These are phyloP conservation scores for Glycine latifolia DNA, from an alignment of 306 rosid species.

Conservation along the genomic window DNA sequence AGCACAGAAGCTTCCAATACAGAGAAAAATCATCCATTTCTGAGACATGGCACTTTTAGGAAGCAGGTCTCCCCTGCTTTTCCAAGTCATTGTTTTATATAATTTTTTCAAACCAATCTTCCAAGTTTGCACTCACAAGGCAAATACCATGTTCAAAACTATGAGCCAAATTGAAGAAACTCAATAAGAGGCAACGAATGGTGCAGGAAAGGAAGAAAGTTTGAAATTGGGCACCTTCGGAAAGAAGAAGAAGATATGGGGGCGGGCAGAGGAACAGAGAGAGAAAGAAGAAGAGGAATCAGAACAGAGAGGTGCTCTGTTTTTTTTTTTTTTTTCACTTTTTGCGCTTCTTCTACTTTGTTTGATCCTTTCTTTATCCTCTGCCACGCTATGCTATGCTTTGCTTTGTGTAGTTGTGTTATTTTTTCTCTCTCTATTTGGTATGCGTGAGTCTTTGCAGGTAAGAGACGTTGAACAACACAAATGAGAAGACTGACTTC, in stretches of 20 bases:
- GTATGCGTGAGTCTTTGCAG: constrained; percentile 61
- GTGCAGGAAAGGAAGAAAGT: constrained; percentile 36
- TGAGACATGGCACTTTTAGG: constrained; percentile 64
- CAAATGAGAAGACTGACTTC: constrained; percentile 71
- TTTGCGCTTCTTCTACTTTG: constrained; percentile 34
- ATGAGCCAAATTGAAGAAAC: constrained; percentile 20
- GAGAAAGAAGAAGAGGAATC: constrained; percentile 42
- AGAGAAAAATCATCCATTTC: constrained; percentile 81
- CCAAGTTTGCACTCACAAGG: constrained; percentile 30
- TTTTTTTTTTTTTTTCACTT: background rate
- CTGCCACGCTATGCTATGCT: constrained; percentile 38
- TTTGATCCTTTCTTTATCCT: constrained; percentile 56
- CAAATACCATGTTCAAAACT: constrained; percentile 50
- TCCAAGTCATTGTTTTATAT: constrained; percentile 69
- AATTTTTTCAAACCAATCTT: constrained; percentile 16
- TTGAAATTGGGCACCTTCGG: constrained; percentile 23
- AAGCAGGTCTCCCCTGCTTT: constrained; percentile 74
- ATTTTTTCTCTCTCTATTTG: constrained; percentile 40
- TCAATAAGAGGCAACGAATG: background rate
- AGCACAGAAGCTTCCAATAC: constrained; percentile 84
- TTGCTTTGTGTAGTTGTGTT: constrained; percentile 36
- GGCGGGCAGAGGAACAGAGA: background rate
- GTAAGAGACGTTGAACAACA: constrained; percentile 71
- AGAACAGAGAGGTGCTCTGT: constrained; percentile 51
- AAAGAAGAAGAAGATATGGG: constrained; percentile 13